Evolutionary conservation across 169 alveolate species (phyloP), one percentile per base, ranked within the genome.

Genomic region (Theileria sp.): DNA sequence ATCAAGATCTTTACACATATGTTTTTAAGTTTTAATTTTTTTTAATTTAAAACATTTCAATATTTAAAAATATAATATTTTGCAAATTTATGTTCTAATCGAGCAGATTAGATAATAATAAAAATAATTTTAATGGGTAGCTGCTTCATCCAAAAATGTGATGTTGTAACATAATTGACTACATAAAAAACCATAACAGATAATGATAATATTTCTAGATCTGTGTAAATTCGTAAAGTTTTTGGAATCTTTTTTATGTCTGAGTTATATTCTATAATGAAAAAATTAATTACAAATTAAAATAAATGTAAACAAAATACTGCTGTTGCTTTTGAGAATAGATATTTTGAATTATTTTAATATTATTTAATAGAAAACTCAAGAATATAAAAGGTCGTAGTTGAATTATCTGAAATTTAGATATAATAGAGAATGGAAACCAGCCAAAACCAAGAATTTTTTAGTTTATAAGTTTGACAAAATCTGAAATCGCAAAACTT

Each of bases 131-230:
- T 17, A 15, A 26, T 26, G 72, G 32, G 54, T 64, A 64, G 50
- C 72, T n/a, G 15, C 72, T 3, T 19, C 72, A 64, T n/a, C 38
- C n/a, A 32, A 23, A 64, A 64, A n/a, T 64, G 72, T 64, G 72
- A 64, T 64, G 72, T 64, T 21, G 72, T 64, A 28, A 28, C 50
- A 30, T 64, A 26, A 26, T 19, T 64, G 72, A 13, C 32, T 1
- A 26, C 54, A 64, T 21, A n/a, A 26, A 64, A 26, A 28, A 17
- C 6, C 38, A 64, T n/a, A 64, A 26, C 32, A 15, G 38, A 64
- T 64, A 23, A 28, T 64, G 38, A 21, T 21, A n/a, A 28, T 64
- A 64, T 64, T 64, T n/a, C 17, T 15, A 30, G 72, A 64, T 64
- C 72, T 64, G 38, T 64, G 23, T 30, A 64, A 64, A n/a, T 64